A percentile compares a stretch with the other conserved stretches of the same genome.
phyloP scores from a whole-genome alignment of 768 basidiomycete species.

The Podaxis pistillaris region DNA sequence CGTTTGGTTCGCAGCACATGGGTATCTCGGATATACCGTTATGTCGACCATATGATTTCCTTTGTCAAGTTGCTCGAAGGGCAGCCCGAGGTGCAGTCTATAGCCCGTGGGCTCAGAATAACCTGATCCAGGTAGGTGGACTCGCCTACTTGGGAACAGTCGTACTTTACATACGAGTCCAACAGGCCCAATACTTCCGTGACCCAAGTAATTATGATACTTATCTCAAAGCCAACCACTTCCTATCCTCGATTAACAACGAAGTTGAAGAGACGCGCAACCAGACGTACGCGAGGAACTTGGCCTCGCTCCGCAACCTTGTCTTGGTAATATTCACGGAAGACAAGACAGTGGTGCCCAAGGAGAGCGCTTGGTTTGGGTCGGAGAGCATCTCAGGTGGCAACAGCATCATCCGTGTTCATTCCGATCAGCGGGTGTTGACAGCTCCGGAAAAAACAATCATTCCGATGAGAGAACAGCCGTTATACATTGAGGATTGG shows the following conservation, averaged over 20 bases:
- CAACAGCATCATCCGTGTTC: not conserved
- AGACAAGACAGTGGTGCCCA: constrained; percentile 79
- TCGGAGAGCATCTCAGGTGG: constrained; percentile 52
- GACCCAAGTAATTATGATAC: constrained; percentile 59
- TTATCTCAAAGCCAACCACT: constrained; percentile 62
- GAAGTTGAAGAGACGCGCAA: constrained; percentile 59
- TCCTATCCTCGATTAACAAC: constrained; percentile 79
- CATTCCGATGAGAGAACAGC: constrained; percentile 71
- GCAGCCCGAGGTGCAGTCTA: constrained; percentile 67
- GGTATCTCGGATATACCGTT: constrained; percentile 74
- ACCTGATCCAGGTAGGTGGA: constrained; percentile 64
- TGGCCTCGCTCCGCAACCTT: constrained; percentile 61
- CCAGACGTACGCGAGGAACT: constrained; percentile 54
- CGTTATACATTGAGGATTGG: constrained; percentile 77
- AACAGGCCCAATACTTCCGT: constrained; percentile 83
- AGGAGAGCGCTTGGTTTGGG: constrained; percentile 87
- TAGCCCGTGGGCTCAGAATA: constrained; percentile 69
- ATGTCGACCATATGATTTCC: constrained; percentile 62
- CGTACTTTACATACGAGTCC: not conserved
- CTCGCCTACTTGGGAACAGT: not conserved
- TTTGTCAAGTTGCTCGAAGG: constrained; percentile 67
- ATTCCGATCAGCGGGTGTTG: not conserved
- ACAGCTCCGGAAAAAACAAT: constrained; percentile 27
- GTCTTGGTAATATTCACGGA: constrained; percentile 72
- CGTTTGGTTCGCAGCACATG: constrained; percentile 88